Percentiles rank a stretch among this genome's conserved stretches.
Evolutionary conservation across 805 yeast genomes (phyloP).

Genomic region (Candida verbasci): DNA sequence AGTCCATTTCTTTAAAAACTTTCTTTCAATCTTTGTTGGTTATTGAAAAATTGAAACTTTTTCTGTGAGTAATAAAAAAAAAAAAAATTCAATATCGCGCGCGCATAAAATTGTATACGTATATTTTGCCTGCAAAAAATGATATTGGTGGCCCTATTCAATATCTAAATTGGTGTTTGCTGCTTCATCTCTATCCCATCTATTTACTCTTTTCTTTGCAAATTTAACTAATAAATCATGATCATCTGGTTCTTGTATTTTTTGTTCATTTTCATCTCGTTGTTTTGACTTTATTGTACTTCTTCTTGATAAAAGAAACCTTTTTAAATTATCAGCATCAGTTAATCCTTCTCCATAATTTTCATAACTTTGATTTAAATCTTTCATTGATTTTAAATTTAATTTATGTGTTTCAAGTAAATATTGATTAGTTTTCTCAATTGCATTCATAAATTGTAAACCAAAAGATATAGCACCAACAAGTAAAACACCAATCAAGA

Average conservation of each 20-base stretch:
- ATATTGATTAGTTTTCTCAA: conserved; percentile 30
- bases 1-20: conserved; percentile 55
- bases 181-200: conserved; percentile 13
- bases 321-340: conserved; percentile 27
- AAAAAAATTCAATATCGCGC: no score
- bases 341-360: conserved; percentile 24
- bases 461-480: conserved; percentile 27
- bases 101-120: no score
- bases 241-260: conserved; percentile 20
- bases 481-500: conserved; percentile 30
- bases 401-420: conserved; percentile 19
- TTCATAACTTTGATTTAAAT: conserved; percentile 21
- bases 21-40: no score
- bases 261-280: conserved; percentile 11
- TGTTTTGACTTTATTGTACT: conserved; percentile 19
- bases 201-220: conserved; percentile 24
- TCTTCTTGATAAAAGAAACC: conserved; percentile 31
- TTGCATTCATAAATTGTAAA: conserved; percentile 34
- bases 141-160: no score
- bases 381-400: conserved; percentile 26
- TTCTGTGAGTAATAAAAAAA: no score
- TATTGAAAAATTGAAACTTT: no score
- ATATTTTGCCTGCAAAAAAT: no score
- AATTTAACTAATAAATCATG: conserved; percentile 27
- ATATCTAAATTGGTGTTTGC: no score